Conservation (phyloP, 352 stramenopile species). For the Sclerospora graminicola region DNA sequence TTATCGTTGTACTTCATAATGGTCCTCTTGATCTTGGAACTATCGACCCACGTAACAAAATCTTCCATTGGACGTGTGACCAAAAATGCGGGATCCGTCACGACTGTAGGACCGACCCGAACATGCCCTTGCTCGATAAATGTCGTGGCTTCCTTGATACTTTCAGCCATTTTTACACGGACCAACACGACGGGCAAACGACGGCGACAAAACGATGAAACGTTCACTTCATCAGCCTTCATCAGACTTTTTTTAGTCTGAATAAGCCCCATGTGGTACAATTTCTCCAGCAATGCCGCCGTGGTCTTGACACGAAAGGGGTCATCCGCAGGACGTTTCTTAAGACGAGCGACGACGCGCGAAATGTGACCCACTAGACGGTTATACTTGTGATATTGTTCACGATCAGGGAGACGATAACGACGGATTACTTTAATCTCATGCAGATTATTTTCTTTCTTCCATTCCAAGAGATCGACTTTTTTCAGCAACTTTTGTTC, state of each 20-base stretch:
- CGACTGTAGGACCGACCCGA: conserved; percentile 83
- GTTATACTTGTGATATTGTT: conserved; percentile 99
- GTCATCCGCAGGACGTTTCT: conserved; percentile 91
- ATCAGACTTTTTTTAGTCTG: conserved; percentile 93
- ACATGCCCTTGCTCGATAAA: conserved; percentile 98
- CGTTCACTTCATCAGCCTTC: conserved; percentile 95
- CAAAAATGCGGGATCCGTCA: conserved; percentile 95
- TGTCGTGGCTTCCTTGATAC: conserved; percentile 94
- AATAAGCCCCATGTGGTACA: conserved; percentile 97
- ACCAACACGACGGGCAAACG: conserved; percentile 98
- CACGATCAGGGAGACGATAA: conserved; percentile 96
- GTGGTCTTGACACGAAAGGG: conserved; percentile 96
- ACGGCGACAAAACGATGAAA: conserved; percentile 91
- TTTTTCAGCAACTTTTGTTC: conserved; percentile 99
- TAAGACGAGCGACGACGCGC: conserved; percentile 91
- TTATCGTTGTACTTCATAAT: conserved; percentile 99
- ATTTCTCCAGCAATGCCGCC: conserved; percentile 94
- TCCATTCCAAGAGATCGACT: conserved; percentile 98
- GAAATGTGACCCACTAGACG: conserved; percentile 94
- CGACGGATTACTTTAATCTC: conserved; percentile 96
- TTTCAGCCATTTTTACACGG: conserved; percentile 98
- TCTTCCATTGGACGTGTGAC: conserved; percentile 98
- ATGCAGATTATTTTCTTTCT: conserved; percentile 96
- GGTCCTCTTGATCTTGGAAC: conserved; percentile 95
- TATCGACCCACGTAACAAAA: conserved; percentile 99